Conservation (phyloP, 331 rosid genomes). For the Prunus yedoensis region DNA sequence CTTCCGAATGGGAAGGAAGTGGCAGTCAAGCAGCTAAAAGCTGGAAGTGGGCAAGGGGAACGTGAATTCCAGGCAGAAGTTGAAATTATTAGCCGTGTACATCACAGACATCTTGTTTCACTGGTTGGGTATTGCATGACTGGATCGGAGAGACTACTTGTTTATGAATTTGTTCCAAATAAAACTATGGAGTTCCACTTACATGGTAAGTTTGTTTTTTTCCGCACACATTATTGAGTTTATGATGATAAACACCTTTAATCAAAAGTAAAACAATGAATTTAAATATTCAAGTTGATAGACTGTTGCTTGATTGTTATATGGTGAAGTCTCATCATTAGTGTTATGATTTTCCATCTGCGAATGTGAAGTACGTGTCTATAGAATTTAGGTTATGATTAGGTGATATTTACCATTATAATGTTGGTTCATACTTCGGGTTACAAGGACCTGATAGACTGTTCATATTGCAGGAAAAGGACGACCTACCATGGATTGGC, state of each 20-base stretch:
- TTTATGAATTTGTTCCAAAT: conserved; percentile 90
- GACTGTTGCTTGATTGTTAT: not conserved
- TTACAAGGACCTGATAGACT: conserved; percentile 25
- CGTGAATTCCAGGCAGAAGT: conserved; percentile 97
- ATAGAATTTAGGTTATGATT: not conserved
- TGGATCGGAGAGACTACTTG: conserved; percentile 80
- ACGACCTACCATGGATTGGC: conserved; percentile 84
- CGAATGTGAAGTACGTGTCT: not conserved
- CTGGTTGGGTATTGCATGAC: conserved; percentile 90
- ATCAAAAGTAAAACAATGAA: not conserved
- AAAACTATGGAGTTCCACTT: conserved; percentile 91
- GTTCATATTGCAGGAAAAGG: conserved; percentile 62
- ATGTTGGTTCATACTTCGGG: not conserved
- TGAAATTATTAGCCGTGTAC: conserved; percentile 95
- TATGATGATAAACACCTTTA: not conserved
- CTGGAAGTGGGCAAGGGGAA: conserved; percentile 97
- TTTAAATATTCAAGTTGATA: not conserved
- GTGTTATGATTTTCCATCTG: too few species aligned
- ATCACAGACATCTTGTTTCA: conserved; percentile 93
- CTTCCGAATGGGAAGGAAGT: conserved; percentile 98
- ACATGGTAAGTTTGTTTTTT: conserved; percentile 53
- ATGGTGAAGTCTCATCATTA: not conserved
- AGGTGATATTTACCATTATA: not conserved
- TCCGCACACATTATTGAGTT: not conserved
- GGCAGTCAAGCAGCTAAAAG: conserved; percentile 89